phyloP scores from a whole-genome alignment of 192 early-diverging fungal species.

The Pilaira anomala region DNA sequence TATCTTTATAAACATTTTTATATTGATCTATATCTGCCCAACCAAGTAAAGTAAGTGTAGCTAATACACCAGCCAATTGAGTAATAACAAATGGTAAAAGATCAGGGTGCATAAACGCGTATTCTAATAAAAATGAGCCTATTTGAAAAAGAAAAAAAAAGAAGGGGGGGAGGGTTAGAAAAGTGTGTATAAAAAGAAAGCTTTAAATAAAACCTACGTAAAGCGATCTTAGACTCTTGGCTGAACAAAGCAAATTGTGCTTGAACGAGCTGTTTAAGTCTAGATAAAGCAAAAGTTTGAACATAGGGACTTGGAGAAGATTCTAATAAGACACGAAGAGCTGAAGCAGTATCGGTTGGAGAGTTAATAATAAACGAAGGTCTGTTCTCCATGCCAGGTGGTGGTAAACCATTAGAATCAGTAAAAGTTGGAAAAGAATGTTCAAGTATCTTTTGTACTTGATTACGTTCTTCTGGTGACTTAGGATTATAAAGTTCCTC shows the following conservation, averaged over 20 bases:
- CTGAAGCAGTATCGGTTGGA: constrained; percentile 56
- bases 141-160: constrained; percentile 3
- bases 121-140: constrained; percentile 63
- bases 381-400: constrained; percentile 26
- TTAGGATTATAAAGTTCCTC: constrained; percentile 65
- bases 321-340: constrained; percentile 57
- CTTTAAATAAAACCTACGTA: constrained; percentile 32
- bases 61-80: constrained; percentile 57
- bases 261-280: constrained; percentile 55
- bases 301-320: constrained; percentile 64
- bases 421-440: constrained; percentile 83
- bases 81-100: constrained; percentile 56
- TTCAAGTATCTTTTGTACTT: constrained; percentile 71
- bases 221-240: constrained; percentile 29
- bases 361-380: constrained; percentile 39
- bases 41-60: constrained; percentile 62
- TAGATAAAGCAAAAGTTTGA: constrained; percentile 60
- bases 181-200: too few relatives aligned
- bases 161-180: too few relatives aligned
- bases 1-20: constrained; percentile 44
- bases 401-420: constrained; percentile 40
- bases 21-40: constrained; percentile 77
- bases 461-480: constrained; percentile 51
- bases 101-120: constrained; percentile 54
- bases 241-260: constrained; percentile 35